Evolutionary conservation across 208 protist genomes (phyloP).

Genomic region (Trypanosoma brucei): DNA sequence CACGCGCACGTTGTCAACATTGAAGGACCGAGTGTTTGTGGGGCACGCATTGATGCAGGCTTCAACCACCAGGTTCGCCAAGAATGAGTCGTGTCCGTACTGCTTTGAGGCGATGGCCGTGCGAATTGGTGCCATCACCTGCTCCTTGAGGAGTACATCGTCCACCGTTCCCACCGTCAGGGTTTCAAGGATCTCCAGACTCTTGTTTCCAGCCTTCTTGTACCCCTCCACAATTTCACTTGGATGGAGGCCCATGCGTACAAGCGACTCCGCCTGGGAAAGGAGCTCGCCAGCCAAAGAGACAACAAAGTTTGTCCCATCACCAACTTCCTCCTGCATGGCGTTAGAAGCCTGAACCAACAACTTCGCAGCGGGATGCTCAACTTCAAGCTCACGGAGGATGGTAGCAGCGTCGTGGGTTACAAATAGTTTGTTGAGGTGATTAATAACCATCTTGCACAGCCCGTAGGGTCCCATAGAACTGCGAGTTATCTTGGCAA

Average conservation of each 20-base stretch:
- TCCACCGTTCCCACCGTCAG: slow-evolving; percentile 67
- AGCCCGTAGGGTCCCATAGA: slow-evolving; percentile 99
- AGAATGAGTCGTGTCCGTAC: slow-evolving; percentile 95
- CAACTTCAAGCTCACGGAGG: slow-evolving; percentile 98
- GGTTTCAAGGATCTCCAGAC: slow-evolving; percentile 87
- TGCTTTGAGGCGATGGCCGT: slow-evolving; percentile 94
- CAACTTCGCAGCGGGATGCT: slow-evolving; percentile 98
- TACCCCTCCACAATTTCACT: slow-evolving; percentile 98
- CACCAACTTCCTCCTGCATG: slow-evolving; percentile 98
- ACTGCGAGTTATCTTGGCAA: slow-evolving; percentile 95
- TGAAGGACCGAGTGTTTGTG: slow-evolving; percentile 95
- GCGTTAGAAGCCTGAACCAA: slow-evolving; percentile 98
- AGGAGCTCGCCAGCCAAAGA: slow-evolving; percentile 98
- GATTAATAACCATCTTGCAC: slow-evolving; percentile 99
- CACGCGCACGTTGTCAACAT: slow-evolving; percentile 99
- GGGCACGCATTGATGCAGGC: slow-evolving; percentile 97
- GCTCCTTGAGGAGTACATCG: slow-evolving; percentile 80
- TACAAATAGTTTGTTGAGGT: slow-evolving; percentile 99
- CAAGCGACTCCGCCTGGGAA: slow-evolving; percentile 93
- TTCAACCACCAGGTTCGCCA: slow-evolving; percentile 93
- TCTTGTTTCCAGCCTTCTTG: slow-evolving; percentile 91
- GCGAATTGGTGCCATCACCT: slow-evolving; percentile 68
- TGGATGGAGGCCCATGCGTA: slow-evolving; percentile 97
- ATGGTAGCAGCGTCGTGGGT: slow-evolving; percentile 99
- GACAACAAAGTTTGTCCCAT: slow-evolving; percentile 99